phyloP scores from a whole-genome alignment of 2,329 filamentous ascomycete genomes.

The Aspergillus thermomutatus region DNA sequence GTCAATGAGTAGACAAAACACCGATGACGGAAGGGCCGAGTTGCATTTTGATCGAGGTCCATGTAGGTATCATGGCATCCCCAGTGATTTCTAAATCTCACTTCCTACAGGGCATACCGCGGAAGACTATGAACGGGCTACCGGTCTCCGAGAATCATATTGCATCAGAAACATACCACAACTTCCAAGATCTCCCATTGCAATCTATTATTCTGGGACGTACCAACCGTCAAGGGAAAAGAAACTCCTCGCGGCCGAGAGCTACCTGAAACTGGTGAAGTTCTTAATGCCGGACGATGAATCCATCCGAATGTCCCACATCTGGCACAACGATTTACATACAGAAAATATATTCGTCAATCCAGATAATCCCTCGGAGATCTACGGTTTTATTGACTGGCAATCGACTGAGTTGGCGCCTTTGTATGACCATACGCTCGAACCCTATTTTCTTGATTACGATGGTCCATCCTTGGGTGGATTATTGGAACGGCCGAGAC shows the following conservation, averaged over 20 bases:
- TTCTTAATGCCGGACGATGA: constrained; percentile 10
- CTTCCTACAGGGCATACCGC: constrained; percentile 24
- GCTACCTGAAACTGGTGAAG: constrained; percentile 10
- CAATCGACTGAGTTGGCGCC: constrained; percentile 8
- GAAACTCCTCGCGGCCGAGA: constrained; percentile 5
- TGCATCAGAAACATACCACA: constrained; percentile 13
- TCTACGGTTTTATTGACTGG: constrained; percentile 9
- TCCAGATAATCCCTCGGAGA: constrained; percentile 2
- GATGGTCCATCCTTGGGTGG: constrained; percentile 4
- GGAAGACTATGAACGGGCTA: constrained; percentile 29
- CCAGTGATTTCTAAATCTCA: constrained; percentile 4
- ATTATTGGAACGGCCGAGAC: constrained; percentile 21
- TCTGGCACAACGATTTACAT: constrained; percentile 19
- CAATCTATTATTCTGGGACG: constrained; percentile 1
- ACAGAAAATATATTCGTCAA: constrained; percentile 25
- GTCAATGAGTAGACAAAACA: constrained; percentile 26
- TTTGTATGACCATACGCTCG: constrained; percentile 4
- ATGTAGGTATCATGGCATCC: constrained; percentile 2
- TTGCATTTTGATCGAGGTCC: constrained; percentile 9
- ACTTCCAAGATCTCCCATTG: constrained; percentile 1
- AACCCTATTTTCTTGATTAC: constrained; percentile 6
- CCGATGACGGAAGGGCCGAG: constrained; percentile 27
- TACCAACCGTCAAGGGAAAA: constrained; percentile 1
- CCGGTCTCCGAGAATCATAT: constrained; percentile 29
- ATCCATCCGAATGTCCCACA: constrained; percentile 22